Percentiles rank a stretch among this genome's conserved stretches.
These are phyloP conservation scores for Ramularia endophylla DNA, from an alignment of 2,329 filamentous ascomycete species.

Conservation along the genomic window DNA sequence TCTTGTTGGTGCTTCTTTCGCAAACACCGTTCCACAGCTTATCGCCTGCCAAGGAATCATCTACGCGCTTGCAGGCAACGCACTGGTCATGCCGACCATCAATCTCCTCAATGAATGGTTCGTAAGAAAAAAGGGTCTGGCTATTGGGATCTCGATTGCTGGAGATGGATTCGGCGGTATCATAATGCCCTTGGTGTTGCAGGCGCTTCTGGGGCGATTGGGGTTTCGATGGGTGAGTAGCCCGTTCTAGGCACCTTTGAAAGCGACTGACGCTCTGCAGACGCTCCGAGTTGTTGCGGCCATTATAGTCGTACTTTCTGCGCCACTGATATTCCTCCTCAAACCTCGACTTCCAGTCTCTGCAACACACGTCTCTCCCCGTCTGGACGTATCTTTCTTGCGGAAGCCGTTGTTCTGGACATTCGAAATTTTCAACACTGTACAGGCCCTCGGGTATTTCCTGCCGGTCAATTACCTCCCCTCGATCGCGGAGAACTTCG, in stretches of 20 bases:
- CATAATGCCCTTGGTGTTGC: constrained; percentile 41
- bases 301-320: constrained; percentile 11
- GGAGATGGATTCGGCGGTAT: constrained; percentile 42
- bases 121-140: constrained; percentile 40
- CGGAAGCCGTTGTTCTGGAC: constrained; percentile 35
- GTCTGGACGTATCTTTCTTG: constrained; percentile 33
- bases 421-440: constrained; percentile 38
- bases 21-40: constrained; percentile 32
- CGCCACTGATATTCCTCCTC: constrained; percentile 16
- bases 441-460: constrained; percentile 41
- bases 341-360: constrained; percentile 23
- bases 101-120: constrained; percentile 17
- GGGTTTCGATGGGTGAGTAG: constrained; percentile 30
- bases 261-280: constrained; percentile 5
- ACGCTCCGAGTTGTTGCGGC: constrained; percentile 13
- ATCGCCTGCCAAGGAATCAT: constrained; percentile 37
- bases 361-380: constrained; percentile 23
- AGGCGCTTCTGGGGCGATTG: constrained; percentile 37
- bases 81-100: constrained; percentile 15
- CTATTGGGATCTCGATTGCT: constrained; percentile 44
- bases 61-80: constrained; percentile 26
- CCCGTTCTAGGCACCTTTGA: neutral
- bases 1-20: constrained; percentile 34
- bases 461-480: constrained; percentile 40
- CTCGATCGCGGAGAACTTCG: constrained; percentile 34